Evolutionary conservation across 306 rosid genomes (phyloP), one percentile per base, ranked within the genome.

Genomic region (Lathyrus aphaca): DNA sequence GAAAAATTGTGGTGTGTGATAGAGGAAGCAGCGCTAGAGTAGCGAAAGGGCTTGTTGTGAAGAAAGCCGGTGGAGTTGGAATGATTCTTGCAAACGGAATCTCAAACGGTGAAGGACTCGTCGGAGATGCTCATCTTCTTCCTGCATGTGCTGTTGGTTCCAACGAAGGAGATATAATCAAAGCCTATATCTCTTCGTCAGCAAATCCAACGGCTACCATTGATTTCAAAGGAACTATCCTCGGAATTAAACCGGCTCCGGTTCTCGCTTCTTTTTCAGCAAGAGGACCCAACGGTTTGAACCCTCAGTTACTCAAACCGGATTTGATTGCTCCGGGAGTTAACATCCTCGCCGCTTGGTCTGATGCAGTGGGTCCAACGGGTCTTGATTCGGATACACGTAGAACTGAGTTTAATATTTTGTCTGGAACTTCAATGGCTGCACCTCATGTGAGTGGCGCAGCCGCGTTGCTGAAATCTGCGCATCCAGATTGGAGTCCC

Each of bases 361-460:
- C 96, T 7, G 87, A 88, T 4, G 91, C 91, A 0, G 89, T 90
- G 10, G 98, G 98, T 3, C 98, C 98, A 0, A 83, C 96, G 0
- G 96, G 96, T 29, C 65, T 92, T 30, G 88, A 85, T 0, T 68
- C 82, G 0, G 98, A 92, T 70, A 27, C 60, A 0, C 75, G 96
- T 8, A 88, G 86, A 55, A 86, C 88, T 0, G 96, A 92, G 76
- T 92, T 92, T 61, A 92, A 85, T 59, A 92, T 92, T 15, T 27
- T 92, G 39, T 92, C 98, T 0, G 98, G 98, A 3, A 92, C 98
- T 2, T 92, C 96, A 10, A 92, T 92, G 98, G 87, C 98, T 53
- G 82, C 87, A n/a, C 98, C 98, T 6, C 98, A 92, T 37, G 93
- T 92, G 0, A 86, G 91, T 8, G 98, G 98, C 5, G 96, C 96